Base-by-base conservation (phyloP, 345 rosid species). In the Lepidium aucheri region DNA sequence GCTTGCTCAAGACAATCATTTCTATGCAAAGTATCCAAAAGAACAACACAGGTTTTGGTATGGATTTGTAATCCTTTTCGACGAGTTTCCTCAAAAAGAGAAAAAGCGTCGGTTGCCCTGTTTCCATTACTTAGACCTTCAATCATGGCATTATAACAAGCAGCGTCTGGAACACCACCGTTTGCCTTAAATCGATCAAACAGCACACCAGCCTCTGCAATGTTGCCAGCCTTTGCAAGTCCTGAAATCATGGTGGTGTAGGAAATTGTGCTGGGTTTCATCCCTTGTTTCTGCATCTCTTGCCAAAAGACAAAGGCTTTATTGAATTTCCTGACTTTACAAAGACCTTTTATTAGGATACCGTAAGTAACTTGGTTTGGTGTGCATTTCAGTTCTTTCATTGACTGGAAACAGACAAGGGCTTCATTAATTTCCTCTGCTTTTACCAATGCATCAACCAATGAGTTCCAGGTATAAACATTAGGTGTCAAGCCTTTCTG, bases 261-360 rank as follows among this genome's bases (percentile, higher is more conserved):
- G 15, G 94, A 84, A 65, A 83, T 78, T n/a, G 72, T 40, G 53
- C 80, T 82, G 3, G 93, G 96, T 79, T 83, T 82, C 75, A 90
- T 72, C 32, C 86, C 88, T 56, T 78, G 83, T 72, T 87, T 94
- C 73, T 76, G 88, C 96, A 94, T 90, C 86, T 94, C 97, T 84
- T 94, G 99, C 99, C 97, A 94, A 76, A 81, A 83, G 9, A 90
- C 99, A 73, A 90, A 88, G 62, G 97, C 99, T 78, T 94, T 94
- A 76, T 85, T 94, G 70, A 88, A 94, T 70, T 94, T 94, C 75
- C 96, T 82, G 55, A 86, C 76, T 60, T 69, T 82, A 72, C 99
- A 88, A 26, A 94, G 97, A 75, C 97, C 99, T 17, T 88, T 84
- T 35, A 94, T 88, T 34, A 90, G 68, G 68, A 88, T 90, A 70